Evolutionary conservation across 2,329 filamentous ascomycete species (phyloP).

Genomic region (Alternaria ventricosa): DNA sequence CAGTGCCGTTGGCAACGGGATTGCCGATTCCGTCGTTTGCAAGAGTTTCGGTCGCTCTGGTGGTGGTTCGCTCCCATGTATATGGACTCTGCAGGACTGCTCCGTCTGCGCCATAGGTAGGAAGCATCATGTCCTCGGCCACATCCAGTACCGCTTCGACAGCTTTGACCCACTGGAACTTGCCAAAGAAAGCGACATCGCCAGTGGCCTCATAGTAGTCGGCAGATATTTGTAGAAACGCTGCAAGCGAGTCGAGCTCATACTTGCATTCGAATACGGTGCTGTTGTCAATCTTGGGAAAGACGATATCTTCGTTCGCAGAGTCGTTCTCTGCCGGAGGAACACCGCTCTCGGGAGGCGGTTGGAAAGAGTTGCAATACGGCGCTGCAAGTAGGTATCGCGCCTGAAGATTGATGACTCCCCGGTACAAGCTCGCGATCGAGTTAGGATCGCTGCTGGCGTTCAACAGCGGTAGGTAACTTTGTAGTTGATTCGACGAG

Average conservation of each 20-base stretch:
- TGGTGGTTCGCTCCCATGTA: slow-evolving; percentile 53
- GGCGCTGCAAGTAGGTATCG: slow-evolving; percentile 69
- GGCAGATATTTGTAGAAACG: slow-evolving; percentile 57
- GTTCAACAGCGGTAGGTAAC: slow-evolving; percentile 67
- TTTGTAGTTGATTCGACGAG: slow-evolving; percentile 73
- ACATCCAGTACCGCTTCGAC: slow-evolving; percentile 54
- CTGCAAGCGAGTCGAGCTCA: slow-evolving; percentile 60
- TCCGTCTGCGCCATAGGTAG: slow-evolving; percentile 57
- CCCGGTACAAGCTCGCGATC: slow-evolving; percentile 71
- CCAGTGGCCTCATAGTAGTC: slow-evolving; percentile 59
- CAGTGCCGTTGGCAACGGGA: slow-evolving; percentile 56
- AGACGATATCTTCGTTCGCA: slow-evolving; percentile 51
- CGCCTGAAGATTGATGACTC: slow-evolving; percentile 74
- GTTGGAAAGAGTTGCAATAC: slow-evolving; percentile 62
- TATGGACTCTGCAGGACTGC: slow-evolving; percentile 54
- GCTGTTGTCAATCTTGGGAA: slow-evolving; percentile 51
- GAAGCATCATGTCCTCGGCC: slow-evolving; percentile 55
- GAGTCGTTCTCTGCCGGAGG: slow-evolving; percentile 47
- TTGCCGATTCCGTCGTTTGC: slow-evolving; percentile 62
- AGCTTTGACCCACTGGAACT: slow-evolving; percentile 56
- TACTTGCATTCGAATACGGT: slow-evolving; percentile 62
- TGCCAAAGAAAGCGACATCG: slow-evolving; percentile 57
- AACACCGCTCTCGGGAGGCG: slow-evolving; percentile 57
- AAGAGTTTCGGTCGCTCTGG: slow-evolving; percentile 56
- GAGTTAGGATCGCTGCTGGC: slow-evolving; percentile 62